phyloP scores from a whole-genome alignment of 352 stramenopile genomes.

The Globisporangium emineosum region DNA sequence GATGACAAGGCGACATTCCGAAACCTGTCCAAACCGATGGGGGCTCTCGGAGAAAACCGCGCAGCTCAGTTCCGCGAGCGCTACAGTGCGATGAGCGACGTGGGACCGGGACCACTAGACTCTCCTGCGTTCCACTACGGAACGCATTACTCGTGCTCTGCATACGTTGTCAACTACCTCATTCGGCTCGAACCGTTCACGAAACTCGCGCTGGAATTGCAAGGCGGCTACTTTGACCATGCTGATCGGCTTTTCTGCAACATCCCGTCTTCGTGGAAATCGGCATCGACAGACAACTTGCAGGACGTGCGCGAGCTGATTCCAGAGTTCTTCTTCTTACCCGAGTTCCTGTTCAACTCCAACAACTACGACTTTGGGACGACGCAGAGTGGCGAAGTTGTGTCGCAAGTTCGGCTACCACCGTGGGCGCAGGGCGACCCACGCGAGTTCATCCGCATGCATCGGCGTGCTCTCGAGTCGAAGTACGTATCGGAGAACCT shows the following conservation, averaged over 20 bases:
- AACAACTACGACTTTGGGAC: slow-evolving; percentile 69
- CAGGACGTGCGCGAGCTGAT: slow-evolving; percentile 84
- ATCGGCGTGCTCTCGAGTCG: slow-evolving; percentile 95
- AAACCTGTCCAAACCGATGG: slow-evolving; percentile 94
- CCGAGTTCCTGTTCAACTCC: slow-evolving; percentile 77
- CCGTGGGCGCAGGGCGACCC: slow-evolving; percentile 92
- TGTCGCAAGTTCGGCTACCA: slow-evolving; percentile 92
- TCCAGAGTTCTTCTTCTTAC: slow-evolving; percentile 78
- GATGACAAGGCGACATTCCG: slow-evolving; percentile 75
- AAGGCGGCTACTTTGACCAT: slow-evolving; percentile 90
- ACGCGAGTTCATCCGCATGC: slow-evolving; percentile 94
- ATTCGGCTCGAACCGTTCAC: slow-evolving; percentile 92
- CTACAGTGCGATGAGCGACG: slow-evolving; percentile 68
- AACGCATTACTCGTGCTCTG: slow-evolving; percentile 96
- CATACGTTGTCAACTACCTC: slow-evolving; percentile 97
- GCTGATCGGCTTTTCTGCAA: slow-evolving; percentile 95
- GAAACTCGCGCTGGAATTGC: slow-evolving; percentile 54
- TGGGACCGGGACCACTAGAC: slow-evolving; percentile 36
- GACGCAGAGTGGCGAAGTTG: slow-evolving; percentile 79
- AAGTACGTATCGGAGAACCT: slow-evolving; percentile 95
- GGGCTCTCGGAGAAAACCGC: slow-evolving; percentile 83
- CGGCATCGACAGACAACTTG: slow-evolving; percentile 90
- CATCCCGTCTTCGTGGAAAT: slow-evolving; percentile 92
- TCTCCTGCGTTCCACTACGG: slow-evolving; percentile 95
- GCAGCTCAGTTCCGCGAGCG: slow-evolving; percentile 85